These are phyloP conservation scores for Ceratocystis colombiana DNA, from an alignment of 2,329 filamentous ascomycete species.

Conservation along the genomic window DNA sequence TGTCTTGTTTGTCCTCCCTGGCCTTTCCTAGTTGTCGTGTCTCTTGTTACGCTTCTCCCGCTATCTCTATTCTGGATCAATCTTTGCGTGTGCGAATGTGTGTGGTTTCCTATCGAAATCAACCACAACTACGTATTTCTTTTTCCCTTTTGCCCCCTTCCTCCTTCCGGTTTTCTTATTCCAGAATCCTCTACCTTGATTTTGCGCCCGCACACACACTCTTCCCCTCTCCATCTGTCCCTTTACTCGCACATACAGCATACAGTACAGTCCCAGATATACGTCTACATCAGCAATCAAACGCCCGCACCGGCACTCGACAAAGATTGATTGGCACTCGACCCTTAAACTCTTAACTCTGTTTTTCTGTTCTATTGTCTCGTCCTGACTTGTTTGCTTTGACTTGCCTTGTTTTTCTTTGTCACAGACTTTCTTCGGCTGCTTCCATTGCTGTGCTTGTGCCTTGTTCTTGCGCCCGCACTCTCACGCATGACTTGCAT, in stretches of 20 bases:
- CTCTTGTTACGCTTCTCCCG: neutral
- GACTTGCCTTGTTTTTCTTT: too few species aligned
- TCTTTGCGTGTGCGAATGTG: neutral
- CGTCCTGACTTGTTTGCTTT: too few species aligned
- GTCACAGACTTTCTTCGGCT: too few species aligned
- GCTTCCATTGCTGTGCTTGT: constrained; percentile 6
- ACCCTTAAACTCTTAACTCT: neutral
- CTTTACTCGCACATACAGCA: neutral
- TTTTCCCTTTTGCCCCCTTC: constrained; percentile 1
- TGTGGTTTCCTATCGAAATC: constrained; percentile 19
- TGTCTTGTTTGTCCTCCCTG: neutral
- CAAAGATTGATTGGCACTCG: neutral
- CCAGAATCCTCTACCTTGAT: constrained; percentile 20
- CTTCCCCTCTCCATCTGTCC: constrained; percentile 3
- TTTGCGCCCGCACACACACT: constrained; percentile 36
- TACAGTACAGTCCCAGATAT: neutral
- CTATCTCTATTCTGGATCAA: neutral
- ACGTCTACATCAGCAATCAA: neutral
- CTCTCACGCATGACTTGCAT: neutral
- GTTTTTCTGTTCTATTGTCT: too few species aligned
- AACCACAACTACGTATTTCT: constrained; percentile 20
- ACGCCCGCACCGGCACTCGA: neutral
- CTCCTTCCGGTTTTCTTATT: constrained; percentile 28
- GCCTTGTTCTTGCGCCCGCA: constrained; percentile 20
- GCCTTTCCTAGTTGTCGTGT: neutral